phyloP scores from a whole-genome alignment of 345 rosid species.

The Sisymbrium altissimum region DNA sequence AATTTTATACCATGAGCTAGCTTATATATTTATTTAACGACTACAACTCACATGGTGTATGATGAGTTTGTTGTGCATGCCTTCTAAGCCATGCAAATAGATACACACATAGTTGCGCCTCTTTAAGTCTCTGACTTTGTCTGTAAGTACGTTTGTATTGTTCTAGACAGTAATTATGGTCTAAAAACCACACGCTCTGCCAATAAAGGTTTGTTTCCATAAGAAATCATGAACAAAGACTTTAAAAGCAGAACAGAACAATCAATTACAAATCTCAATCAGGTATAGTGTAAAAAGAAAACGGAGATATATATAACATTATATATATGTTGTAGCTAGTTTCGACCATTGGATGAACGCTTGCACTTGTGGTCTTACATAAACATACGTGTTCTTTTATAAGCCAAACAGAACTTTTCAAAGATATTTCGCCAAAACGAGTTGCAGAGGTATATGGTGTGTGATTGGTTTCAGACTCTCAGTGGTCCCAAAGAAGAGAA shows the following conservation, averaged over 20 bases:
- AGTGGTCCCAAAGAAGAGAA: slow-evolving; percentile 19
- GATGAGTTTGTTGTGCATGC: slow-evolving; percentile 29
- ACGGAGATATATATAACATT: background rate
- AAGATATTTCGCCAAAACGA: background rate
- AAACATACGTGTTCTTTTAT: slow-evolving; percentile 31
- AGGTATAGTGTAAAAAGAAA: background rate
- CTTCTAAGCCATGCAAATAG: slow-evolving; percentile 18
- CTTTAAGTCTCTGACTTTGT: slow-evolving; percentile 12
- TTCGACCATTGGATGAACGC: slow-evolving; percentile 18
- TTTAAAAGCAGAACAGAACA: slow-evolving; percentile 5
- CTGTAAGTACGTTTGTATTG: slow-evolving; percentile 16
- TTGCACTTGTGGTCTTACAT: slow-evolving; percentile 24
- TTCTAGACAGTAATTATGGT: slow-evolving; percentile 23
- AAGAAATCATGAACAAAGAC: slow-evolving; percentile 11
- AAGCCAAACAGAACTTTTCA: slow-evolving; percentile 21
- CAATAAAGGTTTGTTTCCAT: slow-evolving; percentile 8
- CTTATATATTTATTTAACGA: no score
- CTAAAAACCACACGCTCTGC: slow-evolving; percentile 18
- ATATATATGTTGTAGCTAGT: background rate
- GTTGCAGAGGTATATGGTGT: slow-evolving; percentile 11
- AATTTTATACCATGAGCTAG: background rate
- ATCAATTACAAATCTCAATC: background rate
- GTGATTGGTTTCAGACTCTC: background rate
- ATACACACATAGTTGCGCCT: background rate
- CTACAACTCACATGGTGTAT: background rate